Evolutionary conservation across 306 rosid genomes (phyloP).

Genomic region (Leucaena leucocephala): DNA sequence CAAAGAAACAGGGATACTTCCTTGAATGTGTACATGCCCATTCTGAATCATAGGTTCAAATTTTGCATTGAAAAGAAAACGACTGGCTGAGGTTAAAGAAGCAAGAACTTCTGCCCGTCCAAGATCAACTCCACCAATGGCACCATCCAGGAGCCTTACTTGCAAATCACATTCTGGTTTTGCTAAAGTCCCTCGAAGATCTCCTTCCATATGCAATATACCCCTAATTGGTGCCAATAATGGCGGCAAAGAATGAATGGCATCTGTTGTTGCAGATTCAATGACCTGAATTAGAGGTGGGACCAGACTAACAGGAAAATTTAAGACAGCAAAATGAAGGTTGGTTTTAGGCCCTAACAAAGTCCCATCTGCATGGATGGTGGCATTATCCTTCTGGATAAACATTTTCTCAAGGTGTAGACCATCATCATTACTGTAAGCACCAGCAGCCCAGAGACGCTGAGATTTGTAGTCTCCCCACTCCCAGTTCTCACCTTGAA

Average conservation of each 20-base stretch:
- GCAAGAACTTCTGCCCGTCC: constrained; percentile 94
- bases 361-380: constrained; percentile 94
- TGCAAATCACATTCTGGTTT: constrained; percentile 97
- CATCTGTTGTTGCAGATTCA: constrained; percentile 78
- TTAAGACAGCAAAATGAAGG: constrained; percentile 93
- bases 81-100: constrained; percentile 81
- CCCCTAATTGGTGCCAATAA: constrained; percentile 81
- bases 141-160: constrained; percentile 94
- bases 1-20: constrained; percentile 83
- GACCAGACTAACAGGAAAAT: constrained; percentile 86
- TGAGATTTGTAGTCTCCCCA: constrained; percentile 95
- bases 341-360: constrained; percentile 82
- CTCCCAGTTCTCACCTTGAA: constrained; percentile 97
- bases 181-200: constrained; percentile 86
- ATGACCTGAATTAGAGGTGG: constrained; percentile 81
- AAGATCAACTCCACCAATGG: constrained; percentile 87
- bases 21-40: constrained; percentile 90
- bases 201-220: constrained; percentile 97
- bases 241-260: constrained; percentile 69
- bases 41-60: constrained; percentile 80
- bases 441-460: constrained; percentile 76
- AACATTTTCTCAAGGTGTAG: constrained; percentile 69
- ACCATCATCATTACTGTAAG: constrained; percentile 81
- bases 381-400: constrained; percentile 89
- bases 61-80: constrained; percentile 91